Base-by-base conservation (phyloP, 2,329 filamentous ascomycete species). In the Fusarium heterosporum region DNA sequence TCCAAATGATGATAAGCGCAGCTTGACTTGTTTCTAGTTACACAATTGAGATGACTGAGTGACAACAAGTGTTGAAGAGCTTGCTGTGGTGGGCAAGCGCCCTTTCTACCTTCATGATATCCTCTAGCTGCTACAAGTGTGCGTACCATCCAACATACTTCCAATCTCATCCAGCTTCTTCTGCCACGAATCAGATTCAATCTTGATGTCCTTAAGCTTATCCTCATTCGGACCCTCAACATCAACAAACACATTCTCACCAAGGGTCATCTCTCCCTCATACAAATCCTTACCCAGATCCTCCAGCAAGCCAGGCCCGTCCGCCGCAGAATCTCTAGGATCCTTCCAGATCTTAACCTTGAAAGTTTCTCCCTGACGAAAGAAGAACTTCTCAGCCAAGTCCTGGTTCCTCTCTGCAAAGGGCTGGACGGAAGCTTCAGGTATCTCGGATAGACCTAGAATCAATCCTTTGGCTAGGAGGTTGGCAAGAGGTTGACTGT, bases 381-480 rank as follows among this genome's bases (percentile, higher is more conserved):
- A 72, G 50, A 72, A 68, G 30, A 71, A 72, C 0, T 53, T 22
- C 7, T 70, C 64, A 0, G 39, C 30, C 0, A 71, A 16, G 3
- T 55, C 43, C 2, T 55, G 17, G 16, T 72, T 72, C 2, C 8
- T 48, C 16, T 62, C 55, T 3, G 76, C 72, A 49, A 81, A 78
- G 0, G 80, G 79, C 26, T 81, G 80, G 75, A 80, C 76, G 0
- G 78, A 61, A 2, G 68, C 73, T 43, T 81, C 80, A 12, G 72
- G 76, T 2, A 78, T 72, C 2, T 77, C 68, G 0, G 72, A 66
- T 8, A 79, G 56, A 3, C 73, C 60, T 6, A 79, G 66, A n/a
- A 80, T 72, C 16, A 78, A 61, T 0, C 52, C 39, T 32, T 58
- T 16, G 26, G 36, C 36, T 28, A 71, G 43, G 42, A 61, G 26